phyloP scores from a whole-genome alignment of 2,329 filamentous ascomycete species.

The Aureobasidium sp. region DNA sequence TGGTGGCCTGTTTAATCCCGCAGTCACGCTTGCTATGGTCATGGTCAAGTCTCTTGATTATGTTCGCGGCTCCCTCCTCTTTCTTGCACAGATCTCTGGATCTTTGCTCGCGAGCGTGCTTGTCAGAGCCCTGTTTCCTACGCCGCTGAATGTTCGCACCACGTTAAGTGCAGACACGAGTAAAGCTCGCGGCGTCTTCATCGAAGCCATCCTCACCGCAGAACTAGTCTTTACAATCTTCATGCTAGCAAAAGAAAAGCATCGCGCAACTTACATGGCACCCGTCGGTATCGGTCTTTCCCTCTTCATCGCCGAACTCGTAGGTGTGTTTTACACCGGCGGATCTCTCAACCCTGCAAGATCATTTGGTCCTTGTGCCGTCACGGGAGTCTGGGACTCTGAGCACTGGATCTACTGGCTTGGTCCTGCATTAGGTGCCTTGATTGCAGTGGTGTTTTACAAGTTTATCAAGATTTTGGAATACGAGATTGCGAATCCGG shows the following conservation, averaged over 20 bases:
- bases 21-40: conserved; percentile 51
- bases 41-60: conserved; percentile 51
- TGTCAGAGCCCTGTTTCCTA: conserved; percentile 52
- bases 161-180: conserved; percentile 46
- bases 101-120: conserved; percentile 54
- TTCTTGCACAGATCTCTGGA: conserved; percentile 52
- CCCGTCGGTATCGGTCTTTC: conserved; percentile 65
- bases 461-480: conserved; percentile 35
- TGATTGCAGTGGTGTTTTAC: conserved; percentile 33
- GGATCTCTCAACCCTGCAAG: conserved; percentile 37
- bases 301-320: conserved; percentile 55
- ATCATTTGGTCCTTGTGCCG: conserved; percentile 35
- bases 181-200: conserved; percentile 54
- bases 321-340: conserved; percentile 40
- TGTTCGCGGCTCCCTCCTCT: conserved; percentile 45
- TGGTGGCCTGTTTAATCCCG: conserved; percentile 20
- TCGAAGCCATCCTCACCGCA: conserved; percentile 60
- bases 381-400: conserved; percentile 29
- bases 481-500: conserved; percentile 36
- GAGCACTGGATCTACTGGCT: conserved; percentile 38
- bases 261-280: conserved; percentile 63
- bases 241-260: conserved; percentile 67
- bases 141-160: conserved; percentile 50
- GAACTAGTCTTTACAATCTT: conserved; percentile 58
- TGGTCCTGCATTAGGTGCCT: background rate